These are phyloP conservation scores for Marasmius sp. DNA, from an alignment of 1,284 basidiomycete genomes.

Conservation along the genomic window DNA sequence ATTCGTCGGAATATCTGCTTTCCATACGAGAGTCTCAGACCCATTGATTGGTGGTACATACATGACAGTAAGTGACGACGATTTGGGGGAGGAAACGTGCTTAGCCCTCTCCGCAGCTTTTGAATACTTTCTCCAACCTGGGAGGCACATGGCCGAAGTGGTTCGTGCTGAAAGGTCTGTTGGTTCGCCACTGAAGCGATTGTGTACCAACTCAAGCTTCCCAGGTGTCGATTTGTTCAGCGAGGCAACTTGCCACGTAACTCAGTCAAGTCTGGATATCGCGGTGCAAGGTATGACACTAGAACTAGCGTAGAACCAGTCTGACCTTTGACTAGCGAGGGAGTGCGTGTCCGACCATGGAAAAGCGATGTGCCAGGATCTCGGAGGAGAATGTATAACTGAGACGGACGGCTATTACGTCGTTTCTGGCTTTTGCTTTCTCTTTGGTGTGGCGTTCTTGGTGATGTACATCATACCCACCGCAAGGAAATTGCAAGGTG, in stretches of 20 bases:
- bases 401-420: constrained; percentile 93
- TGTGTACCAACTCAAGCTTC: constrained; percentile 7
- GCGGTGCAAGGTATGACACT: constrained; percentile 48
- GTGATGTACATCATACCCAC: constrained; percentile 83
- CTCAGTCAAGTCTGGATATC: constrained; percentile 51
- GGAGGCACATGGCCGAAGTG: constrained; percentile 98
- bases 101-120: constrained; percentile 50
- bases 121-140: constrained; percentile 96
- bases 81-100: background rate
- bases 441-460: constrained; percentile 72
- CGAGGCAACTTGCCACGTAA: constrained; percentile 77
- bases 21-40: constrained; percentile 97
- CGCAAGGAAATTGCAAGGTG: constrained; percentile 83
- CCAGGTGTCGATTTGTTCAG: constrained; percentile 85
- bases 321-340: constrained; percentile 43
- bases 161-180: constrained; percentile 83
- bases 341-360: constrained; percentile 93
- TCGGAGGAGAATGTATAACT: constrained; percentile 81
- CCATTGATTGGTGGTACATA: constrained; percentile 97
- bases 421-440: constrained; percentile 79
- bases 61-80: constrained; percentile 76
- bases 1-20: constrained; percentile 97
- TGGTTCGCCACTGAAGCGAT: background rate
- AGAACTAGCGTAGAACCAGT: background rate
- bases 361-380: constrained; percentile 73